These are phyloP conservation scores for Asterophora lycoperdoides DNA, from an alignment of 768 basidiomycete genomes.

Conservation along the genomic window DNA sequence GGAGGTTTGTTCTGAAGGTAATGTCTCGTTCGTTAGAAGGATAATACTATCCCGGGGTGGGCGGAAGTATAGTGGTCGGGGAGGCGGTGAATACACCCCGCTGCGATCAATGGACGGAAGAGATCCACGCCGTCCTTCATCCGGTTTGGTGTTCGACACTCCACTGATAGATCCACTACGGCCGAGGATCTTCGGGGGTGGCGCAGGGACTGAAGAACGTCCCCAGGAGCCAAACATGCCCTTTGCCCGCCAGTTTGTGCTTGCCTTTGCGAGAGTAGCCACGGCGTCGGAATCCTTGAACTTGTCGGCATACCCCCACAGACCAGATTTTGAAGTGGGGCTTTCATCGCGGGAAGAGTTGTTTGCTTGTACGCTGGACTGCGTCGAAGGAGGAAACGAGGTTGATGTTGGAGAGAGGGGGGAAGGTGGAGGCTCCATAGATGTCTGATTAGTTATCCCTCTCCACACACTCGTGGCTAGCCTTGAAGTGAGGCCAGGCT, in stretches of 20 bases:
- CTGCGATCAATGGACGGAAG: slow-evolving; percentile 34
- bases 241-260: slow-evolving; percentile 72
- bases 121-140: slow-evolving; percentile 33
- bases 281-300: slow-evolving; percentile 69
- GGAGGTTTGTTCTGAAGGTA: slow-evolving; percentile 24
- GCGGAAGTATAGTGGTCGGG: slow-evolving; percentile 54
- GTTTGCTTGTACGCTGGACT: not conserved
- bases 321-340: slow-evolving; percentile 22
- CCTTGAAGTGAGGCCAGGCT: slow-evolving; percentile 41
- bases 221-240: slow-evolving; percentile 47
- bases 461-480: slow-evolving; percentile 67
- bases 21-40: slow-evolving; percentile 18
- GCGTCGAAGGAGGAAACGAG: slow-evolving; percentile 17
- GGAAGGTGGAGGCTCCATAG: slow-evolving; percentile 57
- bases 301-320: slow-evolving; percentile 74
- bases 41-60: slow-evolving; percentile 55
- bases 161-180: slow-evolving; percentile 9
- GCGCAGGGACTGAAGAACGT: slow-evolving; percentile 2
- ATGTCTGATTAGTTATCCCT: slow-evolving; percentile 70
- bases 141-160: not conserved
- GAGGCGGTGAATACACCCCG: slow-evolving; percentile 47
- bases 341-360: slow-evolving; percentile 2
- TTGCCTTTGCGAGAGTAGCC: slow-evolving; percentile 66
- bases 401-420: slow-evolving; percentile 34
- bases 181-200: slow-evolving; percentile 5